phyloP scores from a whole-genome alignment of 148 eudicot species.

The Beta vulgaris region DNA sequence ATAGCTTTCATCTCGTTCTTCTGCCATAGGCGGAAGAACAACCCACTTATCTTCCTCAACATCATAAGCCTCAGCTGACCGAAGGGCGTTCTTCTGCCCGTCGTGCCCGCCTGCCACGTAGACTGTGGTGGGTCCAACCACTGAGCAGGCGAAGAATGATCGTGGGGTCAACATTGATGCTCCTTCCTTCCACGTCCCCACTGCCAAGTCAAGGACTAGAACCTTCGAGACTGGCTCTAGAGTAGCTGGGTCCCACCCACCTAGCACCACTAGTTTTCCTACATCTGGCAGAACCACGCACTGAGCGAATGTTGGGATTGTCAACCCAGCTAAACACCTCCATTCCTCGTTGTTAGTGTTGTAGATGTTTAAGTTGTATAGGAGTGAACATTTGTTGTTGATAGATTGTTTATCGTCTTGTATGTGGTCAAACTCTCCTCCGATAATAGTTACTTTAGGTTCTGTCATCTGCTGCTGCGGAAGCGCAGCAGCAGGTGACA shows the following conservation, averaged over 20 bases:
- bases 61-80: constrained; percentile 39
- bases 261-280: constrained; percentile 29
- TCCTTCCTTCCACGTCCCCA: constrained; percentile 35
- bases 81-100: constrained; percentile 39
- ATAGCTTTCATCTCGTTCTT: constrained; percentile 42
- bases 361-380: constrained; percentile 24
- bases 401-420: too few relatives aligned
- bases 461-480: not conserved
- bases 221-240: constrained; percentile 34
- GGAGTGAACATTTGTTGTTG: not conserved
- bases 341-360: constrained; percentile 21
- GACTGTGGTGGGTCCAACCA: constrained; percentile 7
- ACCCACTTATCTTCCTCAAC: constrained; percentile 31
- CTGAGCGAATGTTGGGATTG: constrained; percentile 37
- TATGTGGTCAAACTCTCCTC: not conserved
- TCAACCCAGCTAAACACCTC: constrained; percentile 14
- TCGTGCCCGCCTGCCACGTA: constrained; percentile 52
- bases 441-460: not conserved
- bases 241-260: constrained; percentile 45
- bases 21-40: constrained; percentile 28
- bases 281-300: constrained; percentile 19
- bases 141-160: constrained; percentile 39
- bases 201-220: constrained; percentile 20
- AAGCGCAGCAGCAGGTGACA: not conserved
- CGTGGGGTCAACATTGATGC: constrained; percentile 30